A percentile compares a stretch with the other conserved stretches of the same genome.
These are phyloP conservation scores for Penstemon newberryi DNA, from an alignment of 257 asterid species.

Conservation along the genomic window DNA sequence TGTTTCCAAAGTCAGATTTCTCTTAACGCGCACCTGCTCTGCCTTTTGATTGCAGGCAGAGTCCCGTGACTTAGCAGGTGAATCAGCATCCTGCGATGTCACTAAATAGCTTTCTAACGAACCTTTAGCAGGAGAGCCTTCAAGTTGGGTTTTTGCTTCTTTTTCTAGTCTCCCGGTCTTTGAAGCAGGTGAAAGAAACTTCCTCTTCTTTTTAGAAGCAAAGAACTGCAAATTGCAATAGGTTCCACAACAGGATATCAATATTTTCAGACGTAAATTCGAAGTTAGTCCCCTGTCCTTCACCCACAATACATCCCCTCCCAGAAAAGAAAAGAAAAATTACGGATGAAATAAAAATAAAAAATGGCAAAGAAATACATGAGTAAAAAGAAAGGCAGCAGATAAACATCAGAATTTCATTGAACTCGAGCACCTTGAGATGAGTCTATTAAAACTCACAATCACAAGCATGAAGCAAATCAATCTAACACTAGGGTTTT, in stretches of 20 bases:
- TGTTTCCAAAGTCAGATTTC: constrained; percentile 59
- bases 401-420: not conserved
- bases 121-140: constrained; percentile 74
- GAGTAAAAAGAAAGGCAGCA: no score
- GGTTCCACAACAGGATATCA: constrained; percentile 6
- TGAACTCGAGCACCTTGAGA: not conserved
- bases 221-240: constrained; percentile 58
- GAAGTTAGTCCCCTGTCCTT: not conserved
- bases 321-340: not conserved
- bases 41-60: constrained; percentile 32
- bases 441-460: no score
- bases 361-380: not conserved
- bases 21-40: constrained; percentile 42
- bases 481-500: not conserved
- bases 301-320: not conserved
- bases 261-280: not conserved
- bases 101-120: constrained; percentile 56
- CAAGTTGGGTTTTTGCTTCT: constrained; percentile 48
- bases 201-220: constrained; percentile 83
- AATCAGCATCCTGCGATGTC: constrained; percentile 44
- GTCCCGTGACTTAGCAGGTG: constrained; percentile 40
- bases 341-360: not conserved
- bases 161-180: constrained; percentile 56
- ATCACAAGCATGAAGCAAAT: not conserved
- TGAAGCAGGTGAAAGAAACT: constrained; percentile 59